Percentiles rank a stretch among this genome's conserved stretches.
phyloP scores from a whole-genome alignment of 768 basidiomycete species.

The Dentipellis sp. region DNA sequence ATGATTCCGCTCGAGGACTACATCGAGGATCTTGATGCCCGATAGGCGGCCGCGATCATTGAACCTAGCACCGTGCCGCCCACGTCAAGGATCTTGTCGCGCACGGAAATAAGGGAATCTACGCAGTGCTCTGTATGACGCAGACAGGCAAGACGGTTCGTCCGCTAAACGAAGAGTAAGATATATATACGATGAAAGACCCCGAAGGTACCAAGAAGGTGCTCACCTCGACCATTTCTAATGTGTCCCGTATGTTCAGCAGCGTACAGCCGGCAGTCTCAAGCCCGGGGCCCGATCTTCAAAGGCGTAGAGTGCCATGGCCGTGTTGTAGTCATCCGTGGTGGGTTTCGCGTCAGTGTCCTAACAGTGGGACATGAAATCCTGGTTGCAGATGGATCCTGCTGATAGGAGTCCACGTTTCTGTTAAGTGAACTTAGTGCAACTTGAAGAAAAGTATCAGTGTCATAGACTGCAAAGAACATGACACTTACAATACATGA shows the following conservation, averaged over 20 bases:
- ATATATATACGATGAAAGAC: neutral
- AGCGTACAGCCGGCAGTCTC: slow-evolving; percentile 41
- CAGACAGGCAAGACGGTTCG: slow-evolving; percentile 58
- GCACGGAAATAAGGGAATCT: slow-evolving; percentile 52
- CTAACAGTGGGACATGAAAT: too few relatives aligned
- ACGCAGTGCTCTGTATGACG: slow-evolving; percentile 70
- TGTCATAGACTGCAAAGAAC: too few relatives aligned
- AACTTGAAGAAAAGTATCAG: too few relatives aligned
- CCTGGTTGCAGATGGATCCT: too few relatives aligned
- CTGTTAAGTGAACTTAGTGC: too few relatives aligned
- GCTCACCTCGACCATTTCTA: slow-evolving; percentile 48
- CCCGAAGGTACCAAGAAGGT: neutral
- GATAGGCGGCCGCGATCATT: slow-evolving; percentile 81
- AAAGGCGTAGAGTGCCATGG: too few relatives aligned
- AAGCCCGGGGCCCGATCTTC: too few relatives aligned
- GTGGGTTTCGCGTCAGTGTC: too few relatives aligned
- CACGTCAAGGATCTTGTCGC: slow-evolving; percentile 51
- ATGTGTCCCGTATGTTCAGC: slow-evolving; percentile 55
- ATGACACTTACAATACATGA: too few relatives aligned
- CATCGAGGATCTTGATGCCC: slow-evolving; percentile 90
- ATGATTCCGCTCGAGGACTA: slow-evolving; percentile 88
- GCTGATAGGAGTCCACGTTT: too few relatives aligned
- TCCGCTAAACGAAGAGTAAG: slow-evolving; percentile 27
- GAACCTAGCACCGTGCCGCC: slow-evolving; percentile 51
- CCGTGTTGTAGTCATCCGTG: too few relatives aligned